Evolutionary conservation across 345 rosid genomes (phyloP), one percentile per base, ranked within the genome.

Genomic region (Eucalyptus albens): DNA sequence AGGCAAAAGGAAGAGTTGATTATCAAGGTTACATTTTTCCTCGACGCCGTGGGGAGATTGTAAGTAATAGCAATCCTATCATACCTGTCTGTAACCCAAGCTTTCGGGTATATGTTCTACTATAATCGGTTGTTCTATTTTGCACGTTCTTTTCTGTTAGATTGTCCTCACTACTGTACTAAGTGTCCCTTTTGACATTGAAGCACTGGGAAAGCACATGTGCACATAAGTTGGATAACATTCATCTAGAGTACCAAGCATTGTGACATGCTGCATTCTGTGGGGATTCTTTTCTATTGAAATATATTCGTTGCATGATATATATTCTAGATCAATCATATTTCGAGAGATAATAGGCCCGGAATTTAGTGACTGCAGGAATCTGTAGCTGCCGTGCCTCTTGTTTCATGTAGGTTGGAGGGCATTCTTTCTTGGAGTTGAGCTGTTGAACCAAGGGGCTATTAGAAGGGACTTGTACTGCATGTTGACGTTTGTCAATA

Each of bases 11-110:
- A 69, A 90, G 82, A 2, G 95, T 97, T 47, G 96, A 97, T 89
- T 97, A 97, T 60, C 99, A 97, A 92, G 99, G 99, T 42, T 97
- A 96, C 87, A 96, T 97, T 89, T 95, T 94, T 50, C 99, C 99
- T 27, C 91, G 95, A 42, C 93, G 96, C 13, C 95, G 94, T 11
- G 96, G 99, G n/a, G 93, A 96, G 90, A 90, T 90, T 50, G 99
- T 97, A 94, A 97, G 97, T 93, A 67, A 81, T 47, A 49, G 42
- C 51, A 45, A 44, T 13, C 81, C 40, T 56, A 27, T 0, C 13
- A 50, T n/a, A 86, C n/a, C 87, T 50, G 15, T 45, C 24, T 27
- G 15, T 50, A 45, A 50, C 59, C 26, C 26, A 53, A 1, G 26
- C 59, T 53, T 53, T 72, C 1, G 14, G 82, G 19, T 72, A 31